phyloP scores from a whole-genome alignment of 2,329 filamentous ascomycete genomes.

The Ascochyta fabae region DNA sequence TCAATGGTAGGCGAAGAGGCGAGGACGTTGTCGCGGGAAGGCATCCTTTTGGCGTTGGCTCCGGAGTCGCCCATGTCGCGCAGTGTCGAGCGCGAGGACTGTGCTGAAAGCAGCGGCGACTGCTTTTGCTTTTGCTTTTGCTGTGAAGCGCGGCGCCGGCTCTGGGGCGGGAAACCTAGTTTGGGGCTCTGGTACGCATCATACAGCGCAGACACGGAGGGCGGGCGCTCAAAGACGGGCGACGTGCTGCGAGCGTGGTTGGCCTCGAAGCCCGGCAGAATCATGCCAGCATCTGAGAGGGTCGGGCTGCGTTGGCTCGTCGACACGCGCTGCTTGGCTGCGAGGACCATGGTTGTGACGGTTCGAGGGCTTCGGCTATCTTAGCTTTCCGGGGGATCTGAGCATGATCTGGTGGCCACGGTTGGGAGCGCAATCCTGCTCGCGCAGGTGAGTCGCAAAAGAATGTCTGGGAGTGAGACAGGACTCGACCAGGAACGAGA shows the following conservation, averaged over 20 bases:
- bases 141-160: constrained; percentile 40
- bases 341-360: constrained; percentile 31
- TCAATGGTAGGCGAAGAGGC: constrained; percentile 46
- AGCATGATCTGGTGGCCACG: constrained; percentile 24
- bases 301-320: constrained; percentile 62
- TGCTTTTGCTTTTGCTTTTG: constrained; percentile 34
- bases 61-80: constrained; percentile 39
- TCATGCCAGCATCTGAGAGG: constrained; percentile 93
- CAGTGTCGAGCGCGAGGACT: constrained; percentile 46
- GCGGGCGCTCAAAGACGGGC: constrained; percentile 58
- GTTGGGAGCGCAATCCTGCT: constrained; percentile 6
- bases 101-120: constrained; percentile 42
- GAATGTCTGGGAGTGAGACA: constrained; percentile 15
- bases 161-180: constrained; percentile 38
- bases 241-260: constrained; percentile 53
- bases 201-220: constrained; percentile 48
- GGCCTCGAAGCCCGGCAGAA: constrained; percentile 68
- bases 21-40: constrained; percentile 30
- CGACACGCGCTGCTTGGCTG: constrained; percentile 26
- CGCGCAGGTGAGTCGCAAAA: constrained; percentile 8
- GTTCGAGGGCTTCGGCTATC: constrained; percentile 24
- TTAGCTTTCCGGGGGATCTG: constrained; percentile 27
- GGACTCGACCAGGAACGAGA: constrained; percentile 9
- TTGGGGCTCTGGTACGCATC: constrained; percentile 32
- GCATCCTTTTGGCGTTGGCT: constrained; percentile 19